A percentile compares a stretch with the other conserved stretches of the same genome.
These are phyloP conservation scores for Colletotrichum liaoningense DNA, from an alignment of 2,329 filamentous ascomycete genomes.

Conservation along the genomic window DNA sequence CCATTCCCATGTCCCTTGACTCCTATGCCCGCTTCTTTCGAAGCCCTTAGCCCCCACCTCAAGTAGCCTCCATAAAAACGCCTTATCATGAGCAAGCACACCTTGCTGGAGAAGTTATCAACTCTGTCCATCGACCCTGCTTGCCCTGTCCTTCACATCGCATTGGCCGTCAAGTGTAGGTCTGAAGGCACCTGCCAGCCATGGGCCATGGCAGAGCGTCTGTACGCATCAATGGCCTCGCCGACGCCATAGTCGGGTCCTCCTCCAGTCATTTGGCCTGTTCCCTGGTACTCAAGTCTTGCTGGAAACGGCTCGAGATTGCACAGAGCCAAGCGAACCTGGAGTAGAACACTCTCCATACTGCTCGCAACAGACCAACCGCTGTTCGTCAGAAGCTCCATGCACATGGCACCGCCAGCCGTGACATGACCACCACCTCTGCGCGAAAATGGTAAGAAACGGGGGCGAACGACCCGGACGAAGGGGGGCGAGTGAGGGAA, in stretches of 20 bases:
- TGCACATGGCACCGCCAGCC: constrained; percentile 82
- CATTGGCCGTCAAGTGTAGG: constrained; percentile 59
- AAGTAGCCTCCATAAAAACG: neutral
- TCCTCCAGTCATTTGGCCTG: neutral
- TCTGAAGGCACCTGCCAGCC: constrained; percentile 79
- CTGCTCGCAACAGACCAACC: constrained; percentile 82
- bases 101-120: too few species aligned
- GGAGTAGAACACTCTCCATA: constrained; percentile 83
- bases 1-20: neutral
- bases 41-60: neutral
- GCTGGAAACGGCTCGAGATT: constrained; percentile 77
- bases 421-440: constrained; percentile 92
- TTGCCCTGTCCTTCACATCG: constrained; percentile 16
- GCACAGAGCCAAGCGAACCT: constrained; percentile 82
- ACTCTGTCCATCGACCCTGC: too few species aligned
- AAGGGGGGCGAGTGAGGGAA: constrained; percentile 87
- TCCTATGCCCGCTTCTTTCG: neutral
- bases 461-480: constrained; percentile 83
- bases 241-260: constrained; percentile 69
- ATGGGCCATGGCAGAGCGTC: constrained; percentile 65
- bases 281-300: constrained; percentile 60
- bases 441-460: constrained; percentile 76
- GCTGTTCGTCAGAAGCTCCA: constrained; percentile 85
- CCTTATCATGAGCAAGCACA: neutral
- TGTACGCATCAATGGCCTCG: constrained; percentile 81